Conservation (phyloP, 176 grass and related monocot genomes). For the Hordeum vulgare region DNA sequence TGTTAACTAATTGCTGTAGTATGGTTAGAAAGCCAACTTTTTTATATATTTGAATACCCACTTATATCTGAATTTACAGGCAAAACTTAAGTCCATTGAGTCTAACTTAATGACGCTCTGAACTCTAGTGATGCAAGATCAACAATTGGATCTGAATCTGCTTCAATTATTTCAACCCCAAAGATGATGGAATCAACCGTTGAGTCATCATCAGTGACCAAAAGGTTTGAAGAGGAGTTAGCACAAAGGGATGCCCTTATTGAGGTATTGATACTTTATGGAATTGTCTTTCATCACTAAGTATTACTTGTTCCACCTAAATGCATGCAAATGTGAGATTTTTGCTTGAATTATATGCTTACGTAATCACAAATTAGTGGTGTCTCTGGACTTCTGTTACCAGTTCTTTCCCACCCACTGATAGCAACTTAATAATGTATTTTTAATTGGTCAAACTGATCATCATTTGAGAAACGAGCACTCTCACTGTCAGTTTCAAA, state of each 20-base stretch:
- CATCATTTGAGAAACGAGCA: not conserved
- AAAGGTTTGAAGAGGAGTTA: constrained; percentile 93
- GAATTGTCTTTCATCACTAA: not conserved
- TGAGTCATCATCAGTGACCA: constrained; percentile 75
- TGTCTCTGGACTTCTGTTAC: not conserved
- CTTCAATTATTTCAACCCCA: constrained; percentile 64
- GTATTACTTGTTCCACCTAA: not conserved
- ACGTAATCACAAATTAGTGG: not conserved
- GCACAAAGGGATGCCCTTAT: constrained; percentile 97
- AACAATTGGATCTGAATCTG: constrained; percentile 72
- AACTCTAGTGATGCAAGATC: constrained; percentile 86
- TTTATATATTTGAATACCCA: not conserved
- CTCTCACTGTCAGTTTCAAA: not conserved
- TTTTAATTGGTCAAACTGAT: constrained; percentile 3
- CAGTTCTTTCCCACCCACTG: not conserved
- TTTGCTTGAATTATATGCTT: constrained; percentile 2
- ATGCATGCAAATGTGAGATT: not conserved
- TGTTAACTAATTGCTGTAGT: not conserved
- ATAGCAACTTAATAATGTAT: constrained; percentile 2
- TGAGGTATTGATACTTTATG: constrained; percentile 52
- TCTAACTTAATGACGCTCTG: constrained; percentile 80
- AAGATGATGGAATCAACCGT: constrained; percentile 66
- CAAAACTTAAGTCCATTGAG: constrained; percentile 82
- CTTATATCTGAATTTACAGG: constrained; percentile 43
- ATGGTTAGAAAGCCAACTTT: not conserved